A percentile compares a stretch with the other conserved stretches of the same genome.
These are phyloP conservation scores for Polytolypa hystricis DNA, from an alignment of 2,329 filamentous ascomycete genomes.

Conservation along the genomic window DNA sequence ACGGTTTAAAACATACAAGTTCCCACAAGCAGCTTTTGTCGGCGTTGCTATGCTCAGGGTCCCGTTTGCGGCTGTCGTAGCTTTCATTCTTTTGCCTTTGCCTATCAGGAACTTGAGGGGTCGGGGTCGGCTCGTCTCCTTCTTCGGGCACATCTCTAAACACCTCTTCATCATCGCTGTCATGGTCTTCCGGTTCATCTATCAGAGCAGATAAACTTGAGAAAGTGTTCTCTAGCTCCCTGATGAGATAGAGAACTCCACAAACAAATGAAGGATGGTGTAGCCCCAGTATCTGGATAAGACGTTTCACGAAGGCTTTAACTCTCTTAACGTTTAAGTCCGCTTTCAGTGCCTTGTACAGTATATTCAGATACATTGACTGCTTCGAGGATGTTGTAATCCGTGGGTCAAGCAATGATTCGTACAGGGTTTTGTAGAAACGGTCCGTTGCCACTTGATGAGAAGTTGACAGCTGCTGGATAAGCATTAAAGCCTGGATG, in stretches of 20 bases:
- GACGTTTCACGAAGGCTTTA: constrained; percentile 89
- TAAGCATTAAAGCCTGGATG: constrained; percentile 86
- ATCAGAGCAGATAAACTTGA: constrained; percentile 69
- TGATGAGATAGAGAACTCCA: constrained; percentile 80
- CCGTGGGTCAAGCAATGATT: constrained; percentile 83
- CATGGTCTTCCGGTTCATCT: constrained; percentile 66
- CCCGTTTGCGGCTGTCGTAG: constrained; percentile 84
- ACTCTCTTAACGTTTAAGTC: constrained; percentile 85
- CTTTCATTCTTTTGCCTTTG: constrained; percentile 21
- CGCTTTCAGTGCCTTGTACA: constrained; percentile 78
- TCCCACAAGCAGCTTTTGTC: constrained; percentile 92
- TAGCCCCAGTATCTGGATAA: constrained; percentile 75
- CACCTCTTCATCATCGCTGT: constrained; percentile 55
- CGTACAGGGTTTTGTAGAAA: constrained; percentile 92
- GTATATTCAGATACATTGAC: constrained; percentile 81
- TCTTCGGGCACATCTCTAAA: constrained; percentile 56
- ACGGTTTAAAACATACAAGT: constrained; percentile 50
- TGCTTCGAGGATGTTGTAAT: constrained; percentile 88
- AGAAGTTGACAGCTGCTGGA: constrained; percentile 77
- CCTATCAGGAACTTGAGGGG: constrained; percentile 12
- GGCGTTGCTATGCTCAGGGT: constrained; percentile 88
- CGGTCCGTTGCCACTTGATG: constrained; percentile 76
- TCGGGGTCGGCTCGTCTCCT: constrained; percentile 35
- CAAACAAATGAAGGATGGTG: constrained; percentile 91
- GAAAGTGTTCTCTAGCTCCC: constrained; percentile 68